Conservation (phyloP, 805 yeast genomes). For the Metschnikowia baotianmanensis region DNA sequence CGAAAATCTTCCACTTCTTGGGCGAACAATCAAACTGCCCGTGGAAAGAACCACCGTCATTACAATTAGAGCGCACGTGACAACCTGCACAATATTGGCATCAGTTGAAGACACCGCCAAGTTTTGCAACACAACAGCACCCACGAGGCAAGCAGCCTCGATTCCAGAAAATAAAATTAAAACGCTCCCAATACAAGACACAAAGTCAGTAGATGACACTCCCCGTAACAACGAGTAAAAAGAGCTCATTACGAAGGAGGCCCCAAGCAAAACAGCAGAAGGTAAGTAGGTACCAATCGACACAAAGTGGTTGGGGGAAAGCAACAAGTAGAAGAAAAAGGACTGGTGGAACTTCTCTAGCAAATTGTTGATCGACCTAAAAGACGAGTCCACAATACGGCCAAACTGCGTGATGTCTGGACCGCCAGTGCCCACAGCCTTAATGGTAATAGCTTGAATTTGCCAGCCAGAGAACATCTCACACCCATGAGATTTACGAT, state of each 20-base stretch:
- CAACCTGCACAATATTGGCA: background rate
- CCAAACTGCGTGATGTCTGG: conserved; percentile 90
- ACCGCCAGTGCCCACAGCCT: conserved; percentile 56
- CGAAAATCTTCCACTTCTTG: conserved; percentile 14
- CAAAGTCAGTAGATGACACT: conserved; percentile 24
- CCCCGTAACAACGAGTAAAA: conserved; percentile 52
- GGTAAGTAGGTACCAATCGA: conserved; percentile 94
- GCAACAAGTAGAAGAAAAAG: conserved; percentile 83
- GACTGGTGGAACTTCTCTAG: conserved; percentile 97
- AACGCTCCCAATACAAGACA: conserved; percentile 24
- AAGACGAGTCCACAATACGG: conserved; percentile 79
- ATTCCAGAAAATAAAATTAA: conserved; percentile 29
- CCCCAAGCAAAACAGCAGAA: conserved; percentile 69
- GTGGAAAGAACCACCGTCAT: conserved; percentile 4
- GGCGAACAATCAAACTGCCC: conserved; percentile 1
- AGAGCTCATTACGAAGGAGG: conserved; percentile 67
- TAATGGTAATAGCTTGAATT: conserved; percentile 81
- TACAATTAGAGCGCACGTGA: conserved; percentile 1
- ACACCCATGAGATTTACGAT: conserved; percentile 57
- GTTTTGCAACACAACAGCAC: conserved; percentile 28
- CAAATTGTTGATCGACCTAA: conserved; percentile 86
- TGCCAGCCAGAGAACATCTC: conserved; percentile 97
- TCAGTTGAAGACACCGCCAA: conserved; percentile 13
- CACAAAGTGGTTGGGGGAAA: conserved; percentile 77
- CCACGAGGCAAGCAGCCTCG: conserved; percentile 23